Percentiles rank a stretch among this genome's conserved stretches.
Evolutionary conservation across 306 rosid genomes (phyloP).

Genomic region (Citrullus amarus): DNA sequence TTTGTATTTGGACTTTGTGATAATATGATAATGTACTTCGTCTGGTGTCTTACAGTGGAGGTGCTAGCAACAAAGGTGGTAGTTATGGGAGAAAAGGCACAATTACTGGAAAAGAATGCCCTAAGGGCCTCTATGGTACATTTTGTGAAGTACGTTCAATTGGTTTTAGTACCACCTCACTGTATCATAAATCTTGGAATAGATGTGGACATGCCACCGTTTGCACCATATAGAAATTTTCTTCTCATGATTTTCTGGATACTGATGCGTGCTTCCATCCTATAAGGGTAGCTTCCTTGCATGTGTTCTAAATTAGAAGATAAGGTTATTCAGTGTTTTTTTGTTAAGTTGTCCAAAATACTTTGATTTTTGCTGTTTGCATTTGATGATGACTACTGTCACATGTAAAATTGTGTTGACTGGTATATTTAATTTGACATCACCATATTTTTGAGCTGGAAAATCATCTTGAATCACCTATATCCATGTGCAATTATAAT

Average conservation of each 20-base stretch:
- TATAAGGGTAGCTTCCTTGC: not conserved
- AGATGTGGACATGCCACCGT: not conserved
- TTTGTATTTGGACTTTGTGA: conserved; percentile 2
- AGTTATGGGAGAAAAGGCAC: conserved; percentile 65
- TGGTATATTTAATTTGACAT: not conserved
- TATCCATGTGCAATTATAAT: not conserved
- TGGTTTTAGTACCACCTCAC: conserved; percentile 2
- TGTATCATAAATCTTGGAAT: not conserved
- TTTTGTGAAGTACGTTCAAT: conserved; percentile 60
- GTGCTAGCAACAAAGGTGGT: conserved; percentile 70
- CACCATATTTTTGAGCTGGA: not conserved
- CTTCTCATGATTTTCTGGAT: not conserved
- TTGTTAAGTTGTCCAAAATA: not conserved
- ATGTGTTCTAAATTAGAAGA: not conserved
- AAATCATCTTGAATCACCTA: not conserved
- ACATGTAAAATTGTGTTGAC: not conserved
- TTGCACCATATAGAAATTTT: not conserved
- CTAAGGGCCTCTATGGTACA: conserved; percentile 81
- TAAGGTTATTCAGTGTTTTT: not conserved
- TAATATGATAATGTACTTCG: conserved; percentile 12
- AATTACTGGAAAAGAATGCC: conserved; percentile 81
- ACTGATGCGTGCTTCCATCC: not conserved
- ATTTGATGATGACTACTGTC: not conserved
- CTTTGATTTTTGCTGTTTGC: not conserved
- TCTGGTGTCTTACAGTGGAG: conserved; percentile 65